Evolutionary conservation across 2,329 filamentous ascomycete genomes (phyloP).

Genomic region (Phyllosticta capitalensis): DNA sequence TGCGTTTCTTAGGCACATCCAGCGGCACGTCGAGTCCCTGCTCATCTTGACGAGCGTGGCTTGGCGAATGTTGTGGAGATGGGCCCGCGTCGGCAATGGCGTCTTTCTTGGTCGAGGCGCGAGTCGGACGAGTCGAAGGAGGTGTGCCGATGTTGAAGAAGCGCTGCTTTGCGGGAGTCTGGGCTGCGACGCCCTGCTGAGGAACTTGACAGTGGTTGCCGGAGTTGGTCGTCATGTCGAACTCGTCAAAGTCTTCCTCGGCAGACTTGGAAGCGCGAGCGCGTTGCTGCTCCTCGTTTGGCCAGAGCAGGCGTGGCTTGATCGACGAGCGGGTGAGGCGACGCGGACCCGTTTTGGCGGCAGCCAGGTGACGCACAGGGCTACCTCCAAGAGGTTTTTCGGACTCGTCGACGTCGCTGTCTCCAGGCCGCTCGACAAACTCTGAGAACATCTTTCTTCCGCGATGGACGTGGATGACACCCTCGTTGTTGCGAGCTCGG

Average conservation of each 20-base stretch:
- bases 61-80: slow-evolving; percentile 14
- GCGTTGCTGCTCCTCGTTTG: slow-evolving; percentile 39
- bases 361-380: neutral
- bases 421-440: slow-evolving; percentile 32
- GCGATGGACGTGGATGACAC: slow-evolving; percentile 68
- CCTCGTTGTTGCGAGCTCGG: slow-evolving; percentile 56
- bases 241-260: slow-evolving; percentile 50
- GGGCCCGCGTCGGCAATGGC: slow-evolving; percentile 23
- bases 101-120: slow-evolving; percentile 44
- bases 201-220: slow-evolving; percentile 12
- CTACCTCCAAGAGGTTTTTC: neutral
- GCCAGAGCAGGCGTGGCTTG: slow-evolving; percentile 65
- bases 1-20: slow-evolving; percentile 27
- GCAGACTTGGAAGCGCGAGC: slow-evolving; percentile 35
- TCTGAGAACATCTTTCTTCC: slow-evolving; percentile 71
- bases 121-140: slow-evolving; percentile 51
- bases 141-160: slow-evolving; percentile 24
- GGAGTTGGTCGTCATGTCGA: slow-evolving; percentile 25
- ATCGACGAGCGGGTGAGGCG: slow-evolving; percentile 58
- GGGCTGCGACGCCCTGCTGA: slow-evolving; percentile 27
- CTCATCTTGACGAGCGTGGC: neutral
- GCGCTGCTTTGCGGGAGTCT: slow-evolving; percentile 36
- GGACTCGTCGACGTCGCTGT: neutral
- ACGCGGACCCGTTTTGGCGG: slow-evolving; percentile 23
- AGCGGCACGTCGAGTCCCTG: slow-evolving; percentile 9